Evolutionary conservation across 106 monocot genomes (phyloP).

Genomic region (Phalaenopsis aphrodite): DNA sequence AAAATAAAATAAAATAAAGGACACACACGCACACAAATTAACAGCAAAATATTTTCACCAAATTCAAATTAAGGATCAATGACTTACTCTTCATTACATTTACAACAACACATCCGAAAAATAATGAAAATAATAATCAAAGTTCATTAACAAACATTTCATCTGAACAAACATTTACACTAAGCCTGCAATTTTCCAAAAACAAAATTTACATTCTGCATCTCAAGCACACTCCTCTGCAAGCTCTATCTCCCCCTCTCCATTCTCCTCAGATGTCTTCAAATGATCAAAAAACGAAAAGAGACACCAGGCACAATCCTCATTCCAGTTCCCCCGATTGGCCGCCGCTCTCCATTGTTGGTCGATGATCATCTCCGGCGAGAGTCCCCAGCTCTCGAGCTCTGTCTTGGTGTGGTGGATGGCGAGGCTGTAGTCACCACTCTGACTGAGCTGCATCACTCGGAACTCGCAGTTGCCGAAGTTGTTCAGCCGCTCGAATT

Average conservation of each 20-base stretch:
- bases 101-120: no score
- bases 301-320: conserved; percentile 35
- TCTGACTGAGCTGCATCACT: conserved; percentile 81
- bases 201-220: no score
- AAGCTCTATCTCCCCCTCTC: neutral
- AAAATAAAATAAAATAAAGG: no score
- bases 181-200: no score
- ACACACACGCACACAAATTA: no score
- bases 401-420: conserved; percentile 69
- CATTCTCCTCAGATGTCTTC: conserved; percentile 10
- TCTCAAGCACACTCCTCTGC: neutral
- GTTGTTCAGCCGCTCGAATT: conserved; percentile 88
- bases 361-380: conserved; percentile 80
- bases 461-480: conserved; percentile 76
- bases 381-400: conserved; percentile 78
- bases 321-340: conserved; percentile 34
- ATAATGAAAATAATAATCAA: no score
- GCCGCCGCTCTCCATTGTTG: conserved; percentile 70
- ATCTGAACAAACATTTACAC: no score
- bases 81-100: no score
- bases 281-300: conserved; percentile 39
- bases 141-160: no score
- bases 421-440: conserved; percentile 82
- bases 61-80: no score
- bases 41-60: no score